Evolutionary conservation across 441 rosid species (phyloP).

Genomic region (Adansonia madagascariensis): DNA sequence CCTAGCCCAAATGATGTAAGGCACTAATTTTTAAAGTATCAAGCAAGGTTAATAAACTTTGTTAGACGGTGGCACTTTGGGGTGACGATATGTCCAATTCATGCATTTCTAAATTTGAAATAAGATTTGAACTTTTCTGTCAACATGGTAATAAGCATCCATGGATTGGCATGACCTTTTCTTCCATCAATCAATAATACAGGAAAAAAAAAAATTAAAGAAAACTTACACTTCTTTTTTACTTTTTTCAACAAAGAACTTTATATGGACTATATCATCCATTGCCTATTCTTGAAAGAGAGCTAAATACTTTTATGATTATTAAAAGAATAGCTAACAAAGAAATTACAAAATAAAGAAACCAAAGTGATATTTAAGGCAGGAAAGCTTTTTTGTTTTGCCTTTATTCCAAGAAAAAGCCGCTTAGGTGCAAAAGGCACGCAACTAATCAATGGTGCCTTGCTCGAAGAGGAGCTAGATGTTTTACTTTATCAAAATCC

Average conservation of each 20-base stretch:
- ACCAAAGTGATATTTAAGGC: background rate
- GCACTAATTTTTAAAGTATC: background rate
- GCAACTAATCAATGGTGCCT: background rate
- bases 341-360: background rate
- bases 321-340: no score
- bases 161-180: background rate
- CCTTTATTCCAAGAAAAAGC: background rate
- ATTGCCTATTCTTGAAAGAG: no score
- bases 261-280: background rate
- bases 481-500: background rate
- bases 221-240: background rate
- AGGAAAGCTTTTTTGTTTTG: background rate
- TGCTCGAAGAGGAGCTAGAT: background rate
- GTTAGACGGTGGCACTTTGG: background rate
- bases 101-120: background rate
- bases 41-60: background rate
- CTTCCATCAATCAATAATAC: background rate
- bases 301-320: no score
- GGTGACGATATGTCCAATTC: background rate
- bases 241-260: background rate
- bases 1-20: background rate
- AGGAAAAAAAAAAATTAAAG: no score
- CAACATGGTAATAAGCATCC: background rate
- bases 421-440: background rate
- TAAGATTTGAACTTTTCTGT: background rate